A percentile compares a stretch with the other conserved stretches of the same genome.
phyloP scores from a whole-genome alignment of 2,329 filamentous ascomycete species.

The Cytospora leucostoma region DNA sequence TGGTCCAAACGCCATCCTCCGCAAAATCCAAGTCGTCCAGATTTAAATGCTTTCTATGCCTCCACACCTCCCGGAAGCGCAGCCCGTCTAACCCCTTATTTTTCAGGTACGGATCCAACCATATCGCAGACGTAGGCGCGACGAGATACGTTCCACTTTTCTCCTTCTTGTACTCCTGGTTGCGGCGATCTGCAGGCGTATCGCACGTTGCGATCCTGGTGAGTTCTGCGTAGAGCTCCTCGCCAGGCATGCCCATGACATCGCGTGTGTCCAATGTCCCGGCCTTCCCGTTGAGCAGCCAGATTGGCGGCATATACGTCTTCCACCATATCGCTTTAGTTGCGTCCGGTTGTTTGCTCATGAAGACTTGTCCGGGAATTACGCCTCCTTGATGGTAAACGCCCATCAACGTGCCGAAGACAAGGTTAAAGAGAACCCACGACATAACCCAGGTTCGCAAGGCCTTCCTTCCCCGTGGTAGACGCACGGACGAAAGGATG shows the following conservation, averaged over 20 bases:
- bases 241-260: conserved; percentile 70
- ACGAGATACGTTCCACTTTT: conserved; percentile 69
- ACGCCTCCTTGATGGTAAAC: conserved; percentile 80
- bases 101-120: conserved; percentile 63
- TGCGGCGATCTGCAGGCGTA: conserved; percentile 56
- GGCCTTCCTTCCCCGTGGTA: conserved; percentile 58
- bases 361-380: conserved; percentile 72
- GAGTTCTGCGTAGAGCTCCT: conserved; percentile 60
- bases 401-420: conserved; percentile 74
- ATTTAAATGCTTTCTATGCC: conserved; percentile 68
- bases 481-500: conserved; percentile 70
- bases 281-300: conserved; percentile 77
- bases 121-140: conserved; percentile 70
- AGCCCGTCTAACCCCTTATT: conserved; percentile 63
- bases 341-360: conserved; percentile 69
- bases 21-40: conserved; percentile 80
- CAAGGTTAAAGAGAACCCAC: conserved; percentile 71
- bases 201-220: conserved; percentile 63
- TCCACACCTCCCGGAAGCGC: conserved; percentile 70
- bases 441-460: conserved; percentile 57
- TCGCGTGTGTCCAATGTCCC: conserved; percentile 70
- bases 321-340: conserved; percentile 81
- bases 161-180: conserved; percentile 59
- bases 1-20: conserved; percentile 74
- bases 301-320: conserved; percentile 79